Evolutionary conservation across 1,139 yeast genomes (phyloP).

Genomic region (Nakaseomyces kungkrabaensis): DNA sequence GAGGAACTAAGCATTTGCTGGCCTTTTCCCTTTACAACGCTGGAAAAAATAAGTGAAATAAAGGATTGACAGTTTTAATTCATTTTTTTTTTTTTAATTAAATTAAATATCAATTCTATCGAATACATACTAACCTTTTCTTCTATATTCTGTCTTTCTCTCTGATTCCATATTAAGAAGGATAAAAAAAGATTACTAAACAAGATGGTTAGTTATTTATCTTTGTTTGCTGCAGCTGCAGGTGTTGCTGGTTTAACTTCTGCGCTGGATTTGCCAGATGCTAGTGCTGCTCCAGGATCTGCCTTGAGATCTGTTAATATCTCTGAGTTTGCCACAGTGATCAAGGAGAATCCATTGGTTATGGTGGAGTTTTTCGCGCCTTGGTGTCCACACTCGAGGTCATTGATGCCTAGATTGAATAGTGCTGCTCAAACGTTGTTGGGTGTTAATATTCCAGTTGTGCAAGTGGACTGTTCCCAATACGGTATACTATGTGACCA

Average conservation of each 20-base stretch:
- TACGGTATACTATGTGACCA: conserved; percentile 69
- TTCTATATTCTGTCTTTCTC: too few relatives aligned
- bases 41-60: too few relatives aligned
- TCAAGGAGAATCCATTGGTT: conserved; percentile 65
- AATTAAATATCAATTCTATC: too few relatives aligned
- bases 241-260: conserved; percentile 3
- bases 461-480: conserved; percentile 87
- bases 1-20: too few relatives aligned
- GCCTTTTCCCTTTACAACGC: too few relatives aligned
- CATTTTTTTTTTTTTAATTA: too few relatives aligned
- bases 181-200: neutral
- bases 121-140: too few relatives aligned
- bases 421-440: conserved; percentile 70
- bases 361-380: conserved; percentile 96
- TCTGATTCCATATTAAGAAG: too few relatives aligned
- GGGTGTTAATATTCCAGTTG: conserved; percentile 61
- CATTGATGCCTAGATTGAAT: conserved; percentile 78
- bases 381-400: conserved; percentile 99
- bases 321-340: conserved; percentile 32
- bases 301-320: neutral
- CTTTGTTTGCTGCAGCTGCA: neutral
- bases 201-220: neutral
- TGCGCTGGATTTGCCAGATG: conserved; percentile 1
- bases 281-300: neutral
- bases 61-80: too few relatives aligned